Evolutionary conservation across 192 early-diverging fungal species (phyloP), one percentile per base, ranked within the genome.

Genomic region (Umbelopsis vinacea): DNA sequence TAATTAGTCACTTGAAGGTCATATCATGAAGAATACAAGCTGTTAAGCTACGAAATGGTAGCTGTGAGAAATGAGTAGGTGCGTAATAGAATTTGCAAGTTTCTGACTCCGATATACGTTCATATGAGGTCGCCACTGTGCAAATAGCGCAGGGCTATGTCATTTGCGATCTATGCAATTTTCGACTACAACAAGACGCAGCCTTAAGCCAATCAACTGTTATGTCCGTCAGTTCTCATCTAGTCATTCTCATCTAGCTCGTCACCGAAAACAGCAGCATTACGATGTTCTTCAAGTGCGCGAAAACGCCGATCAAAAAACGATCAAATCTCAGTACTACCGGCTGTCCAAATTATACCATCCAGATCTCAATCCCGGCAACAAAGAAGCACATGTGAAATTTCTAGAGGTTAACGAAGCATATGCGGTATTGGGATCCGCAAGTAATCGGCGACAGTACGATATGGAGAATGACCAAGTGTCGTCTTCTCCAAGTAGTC

Each of bases 361-460:
- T 71, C 94, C 96, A 1, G 96, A 96, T 70, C 81, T 85, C 26
- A 95, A 95, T 76, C 85, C 85, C 12, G 85, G 78, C 2, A 83
- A 91, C 40, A 82, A 91, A 55, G 85, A 81, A 26, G 93, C 94
- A 1, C 88, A 91, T 47, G 45, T 77, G 10, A 76, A 83, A 67
- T 97, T 97, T 72, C 72, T 96, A 17, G 79, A 88, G 69, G 91
- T 97, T 50, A 94, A 87, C 79, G 93, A 96, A 70, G 95, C 96
- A 0, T 96, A 97, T 82, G 90, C 92, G 3, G 74, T 92, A 2
- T 77, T 97, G 37, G 81, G 87, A 12, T 86, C 92, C 79, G 93
- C 91, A 6, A 72, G 79, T 3, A 93, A 86, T 52, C 81, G 94
- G 53, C 81, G 81, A n/a, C 87, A 91, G 33, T 96, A 96, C 76